Conservation (phyloP, 306 rosid species). For the Rosa persica region DNA sequence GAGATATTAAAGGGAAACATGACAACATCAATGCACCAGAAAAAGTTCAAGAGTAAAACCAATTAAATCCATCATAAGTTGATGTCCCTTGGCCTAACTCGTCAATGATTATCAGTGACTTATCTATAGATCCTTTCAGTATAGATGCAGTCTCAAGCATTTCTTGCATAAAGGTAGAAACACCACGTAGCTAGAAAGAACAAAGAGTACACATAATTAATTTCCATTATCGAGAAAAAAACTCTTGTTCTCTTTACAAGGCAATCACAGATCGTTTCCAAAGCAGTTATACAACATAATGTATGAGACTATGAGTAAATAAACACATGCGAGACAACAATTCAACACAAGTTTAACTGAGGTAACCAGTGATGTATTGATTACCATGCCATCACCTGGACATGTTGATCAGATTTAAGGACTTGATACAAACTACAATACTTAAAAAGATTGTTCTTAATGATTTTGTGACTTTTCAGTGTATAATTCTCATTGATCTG, state of each 20-base stretch:
- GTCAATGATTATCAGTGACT: constrained; percentile 90
- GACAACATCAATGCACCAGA: constrained; percentile 22
- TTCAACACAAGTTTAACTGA: constrained; percentile 4
- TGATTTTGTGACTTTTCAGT: not conserved
- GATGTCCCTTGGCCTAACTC: constrained; percentile 99
- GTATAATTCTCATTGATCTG: not conserved
- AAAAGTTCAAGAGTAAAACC: constrained; percentile 38
- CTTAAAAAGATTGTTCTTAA: not conserved
- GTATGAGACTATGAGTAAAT: not conserved
- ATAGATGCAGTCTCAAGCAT: constrained; percentile 99
- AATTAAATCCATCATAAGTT: constrained; percentile 97
- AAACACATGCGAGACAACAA: constrained; percentile 18
- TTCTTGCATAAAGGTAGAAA: constrained; percentile 99
- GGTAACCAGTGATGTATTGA: not conserved
- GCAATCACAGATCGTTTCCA: not conserved
- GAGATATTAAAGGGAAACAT: constrained; percentile 4
- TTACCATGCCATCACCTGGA: not conserved
- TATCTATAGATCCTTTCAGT: constrained; percentile 88
- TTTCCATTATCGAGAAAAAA: constrained; percentile 8
- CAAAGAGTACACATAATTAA: constrained; percentile 16
- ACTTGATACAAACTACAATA: not conserved
- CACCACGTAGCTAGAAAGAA: constrained; percentile 80
- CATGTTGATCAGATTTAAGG: not conserved
- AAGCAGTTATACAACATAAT: constrained; percentile 12
- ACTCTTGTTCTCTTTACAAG: not conserved